A percentile compares a stretch with the other conserved stretches of the same genome.
Conservation (phyloP, 345 rosid genomes). For the Erodium maritimum region DNA sequence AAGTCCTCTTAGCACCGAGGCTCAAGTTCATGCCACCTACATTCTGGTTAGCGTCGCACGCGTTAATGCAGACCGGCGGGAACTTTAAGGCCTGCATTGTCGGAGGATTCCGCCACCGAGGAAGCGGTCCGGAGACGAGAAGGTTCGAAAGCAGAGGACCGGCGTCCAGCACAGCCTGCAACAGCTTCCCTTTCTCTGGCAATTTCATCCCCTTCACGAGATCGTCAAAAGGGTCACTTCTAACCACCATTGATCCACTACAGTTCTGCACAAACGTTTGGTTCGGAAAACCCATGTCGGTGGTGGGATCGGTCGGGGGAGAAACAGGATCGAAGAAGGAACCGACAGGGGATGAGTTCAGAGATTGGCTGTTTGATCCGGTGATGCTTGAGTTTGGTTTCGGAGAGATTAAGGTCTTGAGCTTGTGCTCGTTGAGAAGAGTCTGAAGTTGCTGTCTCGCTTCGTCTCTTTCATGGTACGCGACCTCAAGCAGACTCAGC, state of each 20-base stretch:
- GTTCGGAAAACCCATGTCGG: too few species aligned
- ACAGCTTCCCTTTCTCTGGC: slow-evolving; percentile 63
- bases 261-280: slow-evolving; percentile 24
- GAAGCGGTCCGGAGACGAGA: slow-evolving; percentile 83
- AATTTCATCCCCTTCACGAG: slow-evolving; percentile 40
- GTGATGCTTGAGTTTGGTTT: slow-evolving; percentile 42
- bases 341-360: slow-evolving; percentile 55
- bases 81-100: too few species aligned
- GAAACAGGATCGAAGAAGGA: slow-evolving; percentile 63
- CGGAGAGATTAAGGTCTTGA: slow-evolving; percentile 21
- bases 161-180: slow-evolving; percentile 56
- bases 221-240: slow-evolving; percentile 21
- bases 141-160: slow-evolving; percentile 78
- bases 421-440: slow-evolving; percentile 32
- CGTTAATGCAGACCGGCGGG: slow-evolving; percentile 38
- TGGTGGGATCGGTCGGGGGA: slow-evolving; percentile 61
- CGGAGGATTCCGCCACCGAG: slow-evolving; percentile 96
- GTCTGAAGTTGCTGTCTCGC: slow-evolving; percentile 55
- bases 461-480: slow-evolving; percentile 74
- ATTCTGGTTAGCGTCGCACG: too few species aligned
- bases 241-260: not conserved
- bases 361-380: slow-evolving; percentile 58
- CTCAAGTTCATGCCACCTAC: too few species aligned
- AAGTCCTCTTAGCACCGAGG: too few species aligned
- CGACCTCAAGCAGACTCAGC: slow-evolving; percentile 40